phyloP scores from a whole-genome alignment of 2,329 filamentous ascomycete genomes.

The Scedosporium apiospermum region DNA sequence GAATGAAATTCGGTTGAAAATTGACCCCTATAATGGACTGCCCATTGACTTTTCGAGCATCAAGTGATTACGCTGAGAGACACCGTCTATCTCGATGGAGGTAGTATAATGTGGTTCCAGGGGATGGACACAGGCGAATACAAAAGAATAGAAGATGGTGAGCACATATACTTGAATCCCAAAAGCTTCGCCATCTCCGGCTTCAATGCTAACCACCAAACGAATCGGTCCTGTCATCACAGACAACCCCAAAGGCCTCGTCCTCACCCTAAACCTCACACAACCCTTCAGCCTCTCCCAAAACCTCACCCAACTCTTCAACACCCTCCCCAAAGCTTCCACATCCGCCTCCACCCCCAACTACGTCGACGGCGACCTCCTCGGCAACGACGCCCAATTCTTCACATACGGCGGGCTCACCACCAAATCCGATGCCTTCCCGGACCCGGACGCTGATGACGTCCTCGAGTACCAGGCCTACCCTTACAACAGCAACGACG shows the following conservation, averaged over 20 bases:
- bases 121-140: conserved; percentile 21
- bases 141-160: conserved; percentile 27
- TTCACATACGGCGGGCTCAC: conserved; percentile 54
- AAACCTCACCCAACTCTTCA: conserved; percentile 45
- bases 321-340: conserved; percentile 36
- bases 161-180: conserved; percentile 12
- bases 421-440: conserved; percentile 21
- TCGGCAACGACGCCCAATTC: conserved; percentile 55
- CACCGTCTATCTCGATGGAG: conserved; percentile 57
- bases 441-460: conserved; percentile 29
- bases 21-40: background rate
- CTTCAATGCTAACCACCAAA: conserved; percentile 1
- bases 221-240: background rate
- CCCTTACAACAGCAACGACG: conserved; percentile 8
- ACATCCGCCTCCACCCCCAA: conserved; percentile 41
- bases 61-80: conserved; percentile 50
- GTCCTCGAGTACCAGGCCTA: conserved; percentile 43
- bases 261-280: conserved; percentile 51
- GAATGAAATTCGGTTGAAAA: background rate
- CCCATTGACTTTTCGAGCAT: background rate
- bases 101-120: conserved; percentile 42
- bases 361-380: conserved; percentile 53
- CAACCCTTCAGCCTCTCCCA: conserved; percentile 38
- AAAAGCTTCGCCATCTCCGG: background rate
- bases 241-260: conserved; percentile 43